Base-by-base conservation (phyloP, 1,139 yeast species). In the Petasospora fabianii region DNA sequence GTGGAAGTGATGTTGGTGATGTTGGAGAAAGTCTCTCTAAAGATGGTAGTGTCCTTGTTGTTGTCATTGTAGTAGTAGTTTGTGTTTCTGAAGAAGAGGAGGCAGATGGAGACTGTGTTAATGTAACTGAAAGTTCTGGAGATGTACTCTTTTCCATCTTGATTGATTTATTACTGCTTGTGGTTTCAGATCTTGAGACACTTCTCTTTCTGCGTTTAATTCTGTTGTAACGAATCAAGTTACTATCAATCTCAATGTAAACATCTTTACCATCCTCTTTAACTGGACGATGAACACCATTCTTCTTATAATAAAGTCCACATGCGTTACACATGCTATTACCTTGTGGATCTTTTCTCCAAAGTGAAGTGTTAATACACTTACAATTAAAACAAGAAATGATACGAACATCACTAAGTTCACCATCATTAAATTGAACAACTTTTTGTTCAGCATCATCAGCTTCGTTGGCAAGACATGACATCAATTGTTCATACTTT, bases 271-370 rank as follows among this genome's bases (percentile, higher is more conserved):
- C 35, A 10, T 36, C 41, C 19, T 34, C 24, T 22, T 36, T 36
- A 14, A 29, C 22, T 2, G 95, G 95, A 29, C 95, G 68, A 51
- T 83, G 90, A 26, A 71, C 68, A 3, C 90, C 90, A 53, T 85
- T 95, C 38, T 85, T 69, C 46, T 82, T 69, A 57, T 76, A 80
- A 60, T 85, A 86, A 30, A 86, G 66, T 2, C 95, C 96, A 64
- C 95, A 85, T 1, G 95, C 95, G 54, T 85, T 86, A 65, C 95
- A 85, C 27, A 85, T 80, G 27, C 88, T 82, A 5, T 76, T 65
- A 1, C 48, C 42, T 48, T 82, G 75, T 0, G 92, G 90, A 2
- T 69, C 69, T 46, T 94, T 67, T 51, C 95, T 69, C 96, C 96
- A 85, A 27, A 85, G 66, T 1, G 96, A 95, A 0, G 96, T 85